A percentile compares a stretch with the other conserved stretches of the same genome.
Evolutionary conservation across 2,329 filamentous ascomycete species (phyloP).

Genomic region (Aulographum hederae): DNA sequence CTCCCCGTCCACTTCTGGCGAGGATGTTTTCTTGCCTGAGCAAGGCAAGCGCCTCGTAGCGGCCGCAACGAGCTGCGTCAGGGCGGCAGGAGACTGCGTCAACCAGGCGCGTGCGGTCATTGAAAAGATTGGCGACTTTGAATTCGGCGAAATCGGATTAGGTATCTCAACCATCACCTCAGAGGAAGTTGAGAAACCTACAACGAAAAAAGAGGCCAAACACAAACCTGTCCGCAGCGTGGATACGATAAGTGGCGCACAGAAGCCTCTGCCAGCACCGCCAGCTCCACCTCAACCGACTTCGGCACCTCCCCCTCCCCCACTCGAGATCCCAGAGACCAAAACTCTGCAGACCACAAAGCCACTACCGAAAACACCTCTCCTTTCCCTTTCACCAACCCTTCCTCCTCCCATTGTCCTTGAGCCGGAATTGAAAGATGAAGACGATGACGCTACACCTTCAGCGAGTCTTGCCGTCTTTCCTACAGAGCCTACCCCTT

Average conservation of each 20-base stretch:
- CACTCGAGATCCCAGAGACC: slow-evolving; percentile 12
- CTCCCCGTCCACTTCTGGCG: slow-evolving; percentile 46
- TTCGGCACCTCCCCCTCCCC: slow-evolving; percentile 19
- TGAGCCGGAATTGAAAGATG: background rate
- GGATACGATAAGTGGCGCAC: too few species aligned
- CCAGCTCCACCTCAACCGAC: slow-evolving; percentile 13
- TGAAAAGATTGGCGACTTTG: slow-evolving; percentile 79
- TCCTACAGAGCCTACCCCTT: background rate
- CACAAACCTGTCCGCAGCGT: background rate
- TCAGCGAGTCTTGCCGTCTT: background rate
- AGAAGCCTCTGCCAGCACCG: slow-evolving; percentile 3
- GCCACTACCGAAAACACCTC: slow-evolving; percentile 47
- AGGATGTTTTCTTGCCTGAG: slow-evolving; percentile 63
- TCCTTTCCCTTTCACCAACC: slow-evolving; percentile 9
- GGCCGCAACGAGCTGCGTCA: slow-evolving; percentile 74
- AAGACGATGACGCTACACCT: background rate
- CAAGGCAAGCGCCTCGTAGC: slow-evolving; percentile 58
- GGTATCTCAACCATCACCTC: slow-evolving; percentile 21
- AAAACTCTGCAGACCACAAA: slow-evolving; percentile 40
- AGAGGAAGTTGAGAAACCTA: too few species aligned
- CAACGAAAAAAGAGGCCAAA: background rate
- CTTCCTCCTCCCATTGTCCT: background rate
- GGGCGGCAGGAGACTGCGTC: slow-evolving; percentile 79
- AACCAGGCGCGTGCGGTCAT: slow-evolving; percentile 71
- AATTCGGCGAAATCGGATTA: slow-evolving; percentile 40